These are phyloP conservation scores for Rosa multiflora DNA, from an alignment of 306 rosid species.

Conservation along the genomic window DNA sequence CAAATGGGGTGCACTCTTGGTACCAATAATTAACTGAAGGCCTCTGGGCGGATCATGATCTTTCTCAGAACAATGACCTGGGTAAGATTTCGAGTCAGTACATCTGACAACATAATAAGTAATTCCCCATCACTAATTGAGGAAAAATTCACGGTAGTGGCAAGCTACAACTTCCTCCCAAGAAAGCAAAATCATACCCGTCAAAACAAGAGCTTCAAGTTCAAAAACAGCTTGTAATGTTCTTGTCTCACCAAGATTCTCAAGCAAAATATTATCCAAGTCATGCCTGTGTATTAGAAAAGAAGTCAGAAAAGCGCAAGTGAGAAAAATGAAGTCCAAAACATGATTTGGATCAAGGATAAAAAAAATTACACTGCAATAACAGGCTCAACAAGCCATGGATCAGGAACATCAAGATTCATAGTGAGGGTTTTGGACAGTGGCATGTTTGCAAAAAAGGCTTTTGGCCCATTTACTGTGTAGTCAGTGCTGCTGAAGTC, in stretches of 20 bases:
- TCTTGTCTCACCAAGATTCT: slow-evolving; percentile 87
- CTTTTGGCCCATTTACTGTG: slow-evolving; percentile 87
- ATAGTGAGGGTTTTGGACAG: slow-evolving; percentile 92
- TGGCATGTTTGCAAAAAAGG: slow-evolving; percentile 97
- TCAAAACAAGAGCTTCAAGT: slow-evolving; percentile 97
- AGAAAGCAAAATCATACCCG: slow-evolving; percentile 53
- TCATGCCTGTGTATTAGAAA: slow-evolving; percentile 73
- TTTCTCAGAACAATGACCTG: slow-evolving; percentile 99
- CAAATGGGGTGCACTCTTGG: slow-evolving; percentile 78
- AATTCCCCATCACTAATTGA: slow-evolving; percentile 13
- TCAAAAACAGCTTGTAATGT: slow-evolving; percentile 94
- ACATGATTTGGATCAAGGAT: slow-evolving; percentile 8
- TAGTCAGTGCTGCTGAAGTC: slow-evolving; percentile 78
- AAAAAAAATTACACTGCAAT: slow-evolving; percentile 72
- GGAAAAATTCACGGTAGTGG: slow-evolving; percentile 4
- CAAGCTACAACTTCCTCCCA: neutral
- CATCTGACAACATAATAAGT: slow-evolving; percentile 10
- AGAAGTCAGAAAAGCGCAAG: slow-evolving; percentile 6
- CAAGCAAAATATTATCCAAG: slow-evolving; percentile 96
- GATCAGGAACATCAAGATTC: slow-evolving; percentile 99
- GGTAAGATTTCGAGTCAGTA: slow-evolving; percentile 26
- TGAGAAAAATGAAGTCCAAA: slow-evolving; percentile 4
- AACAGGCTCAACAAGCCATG: slow-evolving; percentile 98
- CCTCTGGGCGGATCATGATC: slow-evolving; percentile 93
- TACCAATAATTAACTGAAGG: slow-evolving; percentile 95